Base-by-base conservation (phyloP, 1,139 yeast species). In the Arxiozyma heterogenica region DNA sequence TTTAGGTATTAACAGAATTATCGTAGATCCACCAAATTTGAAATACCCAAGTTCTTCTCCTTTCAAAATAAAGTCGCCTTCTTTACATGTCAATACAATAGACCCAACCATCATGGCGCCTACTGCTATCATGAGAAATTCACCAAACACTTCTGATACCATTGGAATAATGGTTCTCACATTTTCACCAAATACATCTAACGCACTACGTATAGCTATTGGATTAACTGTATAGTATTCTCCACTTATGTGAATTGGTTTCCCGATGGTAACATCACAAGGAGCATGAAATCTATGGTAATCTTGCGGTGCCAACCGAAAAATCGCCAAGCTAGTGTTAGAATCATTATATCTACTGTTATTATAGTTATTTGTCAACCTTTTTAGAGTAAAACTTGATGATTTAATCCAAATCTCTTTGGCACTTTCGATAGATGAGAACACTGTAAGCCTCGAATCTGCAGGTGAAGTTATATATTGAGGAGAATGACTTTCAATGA, bases 101-200 rank as follows among this genome's bases (percentile, higher is more conserved):
- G 96, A 86, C 0, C 98, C 98, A 4, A 93, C 98, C 97, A 93
- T 90, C 98, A 93, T 93, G 0, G 98, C 98, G 27, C 98, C 98
- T 9, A 93, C 89, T 8, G 95, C 83, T 27, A 89, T 80, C 72
- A 88, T 77, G 60, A 87, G 75, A 20, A 93, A 86, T 0, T 80
- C 76, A 0, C 97, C 98, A 69, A 87, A 90, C 27, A 78, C 73
- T 47, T 77, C 75, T 0, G 95, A 81, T 42, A 86, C 81, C 30
- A 93, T 82, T 0, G 96, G 90, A 1, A 91, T 75, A 2, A 90
- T 72, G 3, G 84, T 83, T 41, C 98, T 75, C 1, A 88, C 83
- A 64, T 93, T 93, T 63, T 91, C 97, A 5, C 98, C 96, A 71
- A 82, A 93, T 1, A 93, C 98, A 69, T 93, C 98, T 53, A 93